Percentiles rank a stretch among this genome's conserved stretches.
Evolutionary conservation across 192 early-diverging fungal genomes (phyloP).

Genomic region (Coemansia furcata): DNA sequence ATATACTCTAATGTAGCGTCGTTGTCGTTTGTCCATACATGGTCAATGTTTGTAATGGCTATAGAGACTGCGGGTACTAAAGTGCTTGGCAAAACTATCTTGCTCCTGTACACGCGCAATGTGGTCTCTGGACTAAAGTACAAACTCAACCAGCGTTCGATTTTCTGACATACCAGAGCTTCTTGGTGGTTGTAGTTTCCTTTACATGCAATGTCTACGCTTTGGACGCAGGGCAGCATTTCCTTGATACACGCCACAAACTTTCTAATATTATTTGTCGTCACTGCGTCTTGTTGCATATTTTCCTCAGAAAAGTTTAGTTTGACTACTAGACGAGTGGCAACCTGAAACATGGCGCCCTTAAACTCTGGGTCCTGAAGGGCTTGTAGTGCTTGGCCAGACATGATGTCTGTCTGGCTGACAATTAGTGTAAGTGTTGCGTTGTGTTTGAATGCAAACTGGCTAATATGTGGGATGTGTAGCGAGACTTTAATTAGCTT

Average conservation of each 20-base stretch:
- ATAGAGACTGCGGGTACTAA: background rate
- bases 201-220: background rate
- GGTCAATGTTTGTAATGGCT: background rate
- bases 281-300: background rate
- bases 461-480: background rate
- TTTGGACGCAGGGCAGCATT: background rate
- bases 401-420: background rate
- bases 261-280: background rate
- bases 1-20: background rate
- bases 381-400: background rate
- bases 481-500: background rate
- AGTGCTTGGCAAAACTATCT: background rate
- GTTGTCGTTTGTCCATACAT: background rate
- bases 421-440: background rate
- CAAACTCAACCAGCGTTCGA: background rate
- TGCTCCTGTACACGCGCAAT: background rate
- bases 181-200: conserved; percentile 4
- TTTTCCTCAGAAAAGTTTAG: background rate
- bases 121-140: conserved; percentile 4
- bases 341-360: background rate
- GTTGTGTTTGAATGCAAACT: background rate
- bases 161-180: background rate
- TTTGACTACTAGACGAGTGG: background rate
- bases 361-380: background rate
- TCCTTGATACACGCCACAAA: conserved; percentile 1